Base-by-base conservation (phyloP, 345 rosid genomes). In the Euphorbia peplus region DNA sequence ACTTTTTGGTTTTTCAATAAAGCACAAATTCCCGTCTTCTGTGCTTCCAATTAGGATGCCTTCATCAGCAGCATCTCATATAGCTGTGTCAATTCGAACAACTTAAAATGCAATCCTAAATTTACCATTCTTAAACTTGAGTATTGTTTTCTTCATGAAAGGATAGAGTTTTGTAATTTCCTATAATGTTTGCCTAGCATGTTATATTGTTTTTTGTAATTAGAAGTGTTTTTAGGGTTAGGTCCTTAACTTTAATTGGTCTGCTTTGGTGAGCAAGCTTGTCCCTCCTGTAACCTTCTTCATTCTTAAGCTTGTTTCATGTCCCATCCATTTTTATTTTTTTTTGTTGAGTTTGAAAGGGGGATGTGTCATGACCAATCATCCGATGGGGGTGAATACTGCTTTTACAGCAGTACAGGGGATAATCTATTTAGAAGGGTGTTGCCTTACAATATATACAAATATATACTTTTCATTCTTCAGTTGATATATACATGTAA, bases 241-340 rank as follows among this genome's bases (percentile, higher is more conserved):
- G 57, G n/a, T 48, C n/a, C 44, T 50, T 65, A 3, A 18, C 16
- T 29, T 44, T 29, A 25, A 15, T 14, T 46, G 21, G 44, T 48
- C 44, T 65, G 18, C 58, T 65, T 8, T 50, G 59, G 30, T 65
- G 21, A 48, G 57, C 42, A 50, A 32, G 69, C 11, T 50, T n/a
- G n/a, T 22, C 19, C 52, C 66, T 11, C 32, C 66, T 22, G 8
- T 56, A 4, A 22, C 51, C 25, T 14, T 11, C 35, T 6, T 52
- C 55, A 30, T n/a, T n/a, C n/a, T n/a, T n/a, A n/a, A n/a, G n/a
- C n/a, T n/a, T n/a, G n/a, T 11, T 0, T 19, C 50, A 10, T 10
- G 22, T 1, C 26, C 16, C 18, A 5, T n/a, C 22, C 54, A 50
- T 50, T 50, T 42, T 66, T 26, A 21, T 30, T 7, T 50, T 50